Evolutionary conservation across 495 filamentous ascomycete species (phyloP).

Genomic region (Lasiosphaeria ovina): DNA sequence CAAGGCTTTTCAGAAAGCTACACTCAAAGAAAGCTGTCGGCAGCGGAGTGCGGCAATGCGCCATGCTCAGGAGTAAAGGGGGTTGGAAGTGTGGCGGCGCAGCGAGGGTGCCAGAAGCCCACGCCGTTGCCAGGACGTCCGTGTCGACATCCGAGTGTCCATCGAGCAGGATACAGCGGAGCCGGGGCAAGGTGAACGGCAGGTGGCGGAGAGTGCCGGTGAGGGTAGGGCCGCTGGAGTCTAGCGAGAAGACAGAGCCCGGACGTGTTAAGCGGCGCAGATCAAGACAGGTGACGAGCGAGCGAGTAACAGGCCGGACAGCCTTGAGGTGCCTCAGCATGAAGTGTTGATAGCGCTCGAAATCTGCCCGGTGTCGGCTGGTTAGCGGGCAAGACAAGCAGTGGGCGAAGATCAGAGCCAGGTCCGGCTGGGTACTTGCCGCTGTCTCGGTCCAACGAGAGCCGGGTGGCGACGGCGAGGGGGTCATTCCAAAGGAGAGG

Average conservation of each 20-base stretch:
- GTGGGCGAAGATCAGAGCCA: not conserved
- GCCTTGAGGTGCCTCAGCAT: constrained; percentile 27
- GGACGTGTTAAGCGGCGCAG: constrained; percentile 22
- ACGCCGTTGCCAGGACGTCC: constrained; percentile 13
- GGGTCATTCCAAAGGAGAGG: constrained; percentile 49
- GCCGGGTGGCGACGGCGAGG: constrained; percentile 27
- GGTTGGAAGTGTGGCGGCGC: constrained; percentile 6
- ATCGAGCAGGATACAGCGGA: constrained; percentile 41
- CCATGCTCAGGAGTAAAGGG: constrained; percentile 36
- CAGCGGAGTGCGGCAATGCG: constrained; percentile 32
- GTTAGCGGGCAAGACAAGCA: not conserved
- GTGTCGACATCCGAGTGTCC: constrained; percentile 36
- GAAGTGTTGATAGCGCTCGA: constrained; percentile 40
- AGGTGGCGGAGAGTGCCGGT: constrained; percentile 31
- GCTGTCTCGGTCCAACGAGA: constrained; percentile 34
- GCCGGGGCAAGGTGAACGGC: constrained; percentile 28
- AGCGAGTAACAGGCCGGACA: constrained; percentile 27
- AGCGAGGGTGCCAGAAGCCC: not conserved
- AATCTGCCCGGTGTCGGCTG: constrained; percentile 25
- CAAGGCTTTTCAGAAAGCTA: constrained; percentile 29
- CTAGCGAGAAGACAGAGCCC: constrained; percentile 17
- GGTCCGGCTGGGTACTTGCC: constrained; percentile 27
- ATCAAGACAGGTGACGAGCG: constrained; percentile 37
- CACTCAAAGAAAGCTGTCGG: constrained; percentile 30
- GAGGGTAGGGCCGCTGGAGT: not conserved